A percentile compares a stretch with the other conserved stretches of the same genome.
These are phyloP conservation scores for Diaporthe vaccinii DNA, from an alignment of 2,329 filamentous ascomycete species.

Conservation along the genomic window DNA sequence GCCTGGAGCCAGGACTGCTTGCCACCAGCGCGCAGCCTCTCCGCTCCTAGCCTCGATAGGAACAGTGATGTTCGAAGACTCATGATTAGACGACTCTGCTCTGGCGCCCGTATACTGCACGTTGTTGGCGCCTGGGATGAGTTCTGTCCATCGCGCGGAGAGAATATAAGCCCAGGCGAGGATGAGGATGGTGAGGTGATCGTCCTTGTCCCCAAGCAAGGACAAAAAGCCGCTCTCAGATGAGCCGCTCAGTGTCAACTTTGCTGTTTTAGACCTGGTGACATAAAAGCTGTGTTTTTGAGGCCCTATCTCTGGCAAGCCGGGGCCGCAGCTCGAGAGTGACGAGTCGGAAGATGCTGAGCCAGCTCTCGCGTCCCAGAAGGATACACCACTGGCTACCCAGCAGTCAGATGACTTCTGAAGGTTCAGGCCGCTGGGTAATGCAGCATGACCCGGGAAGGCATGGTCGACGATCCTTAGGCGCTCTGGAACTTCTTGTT, in stretches of 20 bases:
- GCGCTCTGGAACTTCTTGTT: background rate
- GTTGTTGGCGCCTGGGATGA: constrained; percentile 10
- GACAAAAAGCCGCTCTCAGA: background rate
- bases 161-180: constrained; percentile 27
- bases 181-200: constrained; percentile 6
- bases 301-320: background rate
- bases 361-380: constrained; percentile 7
- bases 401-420: constrained; percentile 14
- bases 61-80: background rate
- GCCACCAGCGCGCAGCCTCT: constrained; percentile 21
- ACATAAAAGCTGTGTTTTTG: background rate
- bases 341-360: background rate
- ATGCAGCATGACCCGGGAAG: background rate
- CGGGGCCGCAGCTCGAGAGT: background rate
- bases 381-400: constrained; percentile 7
- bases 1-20: constrained; percentile 9
- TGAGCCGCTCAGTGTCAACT: background rate
- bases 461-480: background rate
- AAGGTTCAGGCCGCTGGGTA: background rate
- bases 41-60: background rate
- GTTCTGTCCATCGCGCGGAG: constrained; percentile 27
- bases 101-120: background rate
- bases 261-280: background rate
- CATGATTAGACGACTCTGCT: background rate
- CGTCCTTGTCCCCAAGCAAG: constrained; percentile 9